These are phyloP conservation scores for Dictyostelium gargantuum DNA, from an alignment of 208 protist genomes.

Conservation along the genomic window DNA sequence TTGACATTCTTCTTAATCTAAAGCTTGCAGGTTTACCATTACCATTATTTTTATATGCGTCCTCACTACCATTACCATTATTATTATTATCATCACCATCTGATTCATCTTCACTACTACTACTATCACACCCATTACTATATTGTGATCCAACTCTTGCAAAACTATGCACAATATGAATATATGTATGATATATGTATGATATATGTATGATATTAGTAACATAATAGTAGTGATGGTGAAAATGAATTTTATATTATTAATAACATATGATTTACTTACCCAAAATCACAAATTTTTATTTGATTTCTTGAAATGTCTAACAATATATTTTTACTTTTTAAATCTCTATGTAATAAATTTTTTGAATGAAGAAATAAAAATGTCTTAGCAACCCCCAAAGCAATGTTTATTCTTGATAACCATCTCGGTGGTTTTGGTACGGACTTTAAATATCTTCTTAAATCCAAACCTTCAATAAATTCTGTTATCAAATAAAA, in stretches of 20 bases:
- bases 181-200: too few relatives aligned
- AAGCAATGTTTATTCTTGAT: neutral
- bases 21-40: slow-evolving; percentile 21
- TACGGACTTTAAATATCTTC: neutral
- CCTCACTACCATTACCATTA: too few relatives aligned
- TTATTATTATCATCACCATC: neutral
- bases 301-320: neutral
- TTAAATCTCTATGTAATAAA: slow-evolving; percentile 61
- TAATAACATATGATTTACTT: too few relatives aligned
- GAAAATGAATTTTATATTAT: too few relatives aligned
- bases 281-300: slow-evolving; percentile 63
- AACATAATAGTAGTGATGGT: too few relatives aligned
- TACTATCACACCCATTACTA: neutral
- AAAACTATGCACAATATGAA: too few relatives aligned
- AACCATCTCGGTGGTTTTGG: neutral
- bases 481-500: slow-evolving; percentile 52
- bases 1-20: slow-evolving; percentile 29
- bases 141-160: slow-evolving; percentile 39
- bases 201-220: too few relatives aligned
- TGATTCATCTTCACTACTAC: slow-evolving; percentile 1
- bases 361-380: slow-evolving; percentile 62
- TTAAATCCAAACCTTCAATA: slow-evolving; percentile 20
- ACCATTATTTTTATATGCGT: neutral
- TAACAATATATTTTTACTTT: slow-evolving; percentile 52
- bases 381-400: slow-evolving; percentile 37